Conservation (phyloP, 2,329 filamentous ascomycete genomes). For the Neocucurbitaria cava region DNA sequence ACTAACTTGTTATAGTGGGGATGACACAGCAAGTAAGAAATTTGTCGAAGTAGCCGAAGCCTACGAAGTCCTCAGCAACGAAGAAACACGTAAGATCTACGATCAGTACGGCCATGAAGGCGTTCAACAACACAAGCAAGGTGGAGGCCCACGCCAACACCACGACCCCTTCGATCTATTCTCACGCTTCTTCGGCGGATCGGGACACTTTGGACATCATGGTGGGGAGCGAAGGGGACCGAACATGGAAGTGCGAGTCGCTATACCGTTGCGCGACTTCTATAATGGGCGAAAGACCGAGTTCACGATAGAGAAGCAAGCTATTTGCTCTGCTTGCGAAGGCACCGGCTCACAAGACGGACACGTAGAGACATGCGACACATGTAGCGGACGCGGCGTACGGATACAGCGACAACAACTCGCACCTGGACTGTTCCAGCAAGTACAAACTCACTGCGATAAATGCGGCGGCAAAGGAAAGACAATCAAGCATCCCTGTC, state of each 20-base stretch:
- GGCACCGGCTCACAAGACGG: constrained; percentile 86
- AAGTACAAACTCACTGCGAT: constrained; percentile 91
- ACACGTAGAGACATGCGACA: constrained; percentile 77
- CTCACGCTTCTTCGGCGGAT: constrained; percentile 93
- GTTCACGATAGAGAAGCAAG: constrained; percentile 91
- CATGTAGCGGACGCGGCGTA: constrained; percentile 82
- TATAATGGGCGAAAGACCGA: constrained; percentile 88
- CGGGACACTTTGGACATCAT: constrained; percentile 79
- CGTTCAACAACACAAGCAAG: constrained; percentile 79
- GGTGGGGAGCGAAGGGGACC: constrained; percentile 83
- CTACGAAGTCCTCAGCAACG: constrained; percentile 87
- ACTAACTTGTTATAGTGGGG: constrained; percentile 62
- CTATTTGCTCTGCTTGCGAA: constrained; percentile 90
- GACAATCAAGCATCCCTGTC: constrained; percentile 85
- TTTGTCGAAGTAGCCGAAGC: constrained; percentile 95
- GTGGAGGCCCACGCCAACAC: constrained; percentile 65
- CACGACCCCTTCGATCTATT: constrained; percentile 95
- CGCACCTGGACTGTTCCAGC: constrained; percentile 97
- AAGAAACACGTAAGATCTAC: constrained; percentile 85
- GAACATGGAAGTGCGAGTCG: constrained; percentile 86
- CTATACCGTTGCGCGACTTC: constrained; percentile 84
- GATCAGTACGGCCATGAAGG: constrained; percentile 94
- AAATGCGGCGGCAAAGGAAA: constrained; percentile 87
- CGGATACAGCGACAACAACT: constrained; percentile 89
- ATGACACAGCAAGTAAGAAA: constrained; percentile 81